Evolutionary conservation across 1,139 yeast genomes (phyloP).

Genomic region (Saccharomyces uvarum): DNA sequence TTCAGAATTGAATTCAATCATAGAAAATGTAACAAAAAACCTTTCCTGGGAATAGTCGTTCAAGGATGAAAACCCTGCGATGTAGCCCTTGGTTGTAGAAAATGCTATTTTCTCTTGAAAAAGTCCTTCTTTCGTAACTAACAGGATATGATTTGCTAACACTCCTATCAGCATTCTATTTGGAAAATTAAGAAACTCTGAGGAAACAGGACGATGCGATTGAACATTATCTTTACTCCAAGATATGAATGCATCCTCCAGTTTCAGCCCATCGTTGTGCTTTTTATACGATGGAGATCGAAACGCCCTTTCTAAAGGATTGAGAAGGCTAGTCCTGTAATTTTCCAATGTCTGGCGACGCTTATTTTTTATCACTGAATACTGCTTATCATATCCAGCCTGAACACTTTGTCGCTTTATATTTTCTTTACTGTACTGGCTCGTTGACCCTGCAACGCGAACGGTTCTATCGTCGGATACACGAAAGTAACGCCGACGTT

Average conservation of each 20-base stretch:
- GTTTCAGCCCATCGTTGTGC: neutral
- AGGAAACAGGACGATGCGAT: neutral
- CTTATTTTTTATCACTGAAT: neutral
- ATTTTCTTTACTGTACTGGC: neutral
- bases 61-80: neutral
- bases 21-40: neutral
- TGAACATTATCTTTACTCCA: neutral
- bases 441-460: neutral
- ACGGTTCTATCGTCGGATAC: slow-evolving; percentile 6
- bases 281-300: neutral
- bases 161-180: neutral
- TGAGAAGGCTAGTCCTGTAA: neutral
- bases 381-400: neutral
- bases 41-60: neutral
- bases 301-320: neutral
- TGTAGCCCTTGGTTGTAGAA: neutral
- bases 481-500: slow-evolving; percentile 40
- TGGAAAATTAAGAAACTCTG: neutral
- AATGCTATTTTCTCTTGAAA: neutral
- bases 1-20: neutral
- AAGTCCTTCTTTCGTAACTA: neutral
- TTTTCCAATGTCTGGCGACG: neutral
- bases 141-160: neutral
- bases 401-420: neutral
- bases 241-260: neutral